phyloP scores from a whole-genome alignment of 1,139 yeast species.

The Ogataea hybrid region DNA sequence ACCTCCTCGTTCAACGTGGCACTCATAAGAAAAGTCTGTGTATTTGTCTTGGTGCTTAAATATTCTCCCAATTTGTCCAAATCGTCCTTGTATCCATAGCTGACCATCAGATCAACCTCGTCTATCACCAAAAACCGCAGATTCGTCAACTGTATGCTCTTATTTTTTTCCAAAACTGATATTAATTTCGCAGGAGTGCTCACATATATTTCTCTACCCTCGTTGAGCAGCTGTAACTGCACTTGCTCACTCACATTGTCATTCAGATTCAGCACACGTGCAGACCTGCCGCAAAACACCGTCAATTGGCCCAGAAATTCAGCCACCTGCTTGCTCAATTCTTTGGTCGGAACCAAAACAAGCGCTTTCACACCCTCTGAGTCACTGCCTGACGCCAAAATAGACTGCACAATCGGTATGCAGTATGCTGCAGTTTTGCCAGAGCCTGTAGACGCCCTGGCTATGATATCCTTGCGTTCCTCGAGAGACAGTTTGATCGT shows the following conservation, averaged over 20 bases:
- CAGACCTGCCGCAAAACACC: conserved; percentile 65
- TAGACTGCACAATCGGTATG: conserved; percentile 82
- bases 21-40: conserved; percentile 93
- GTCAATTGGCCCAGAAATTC: conserved; percentile 68
- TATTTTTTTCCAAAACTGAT: conserved; percentile 51
- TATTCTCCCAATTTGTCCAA: conserved; percentile 57
- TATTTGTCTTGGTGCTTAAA: conserved; percentile 67
- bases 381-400: conserved; percentile 46
- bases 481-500: conserved; percentile 91
- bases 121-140: conserved; percentile 81
- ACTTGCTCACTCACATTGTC: conserved; percentile 68
- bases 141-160: conserved; percentile 46
- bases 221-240: conserved; percentile 63
- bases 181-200: conserved; percentile 86
- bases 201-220: conserved; percentile 76
- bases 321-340: conserved; percentile 84
- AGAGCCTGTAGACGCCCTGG: conserved; percentile 80
- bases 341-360: conserved; percentile 94
- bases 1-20: conserved; percentile 93
- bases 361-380: conserved; percentile 81
- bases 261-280: conserved; percentile 71
- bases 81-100: conserved; percentile 92
- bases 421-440: conserved; percentile 89
- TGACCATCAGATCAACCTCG: conserved; percentile 89
- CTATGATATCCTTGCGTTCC: conserved; percentile 81